phyloP scores from a whole-genome alignment of 1,284 basidiomycete genomes.

The Anthracocystis panici-leucophaei region DNA sequence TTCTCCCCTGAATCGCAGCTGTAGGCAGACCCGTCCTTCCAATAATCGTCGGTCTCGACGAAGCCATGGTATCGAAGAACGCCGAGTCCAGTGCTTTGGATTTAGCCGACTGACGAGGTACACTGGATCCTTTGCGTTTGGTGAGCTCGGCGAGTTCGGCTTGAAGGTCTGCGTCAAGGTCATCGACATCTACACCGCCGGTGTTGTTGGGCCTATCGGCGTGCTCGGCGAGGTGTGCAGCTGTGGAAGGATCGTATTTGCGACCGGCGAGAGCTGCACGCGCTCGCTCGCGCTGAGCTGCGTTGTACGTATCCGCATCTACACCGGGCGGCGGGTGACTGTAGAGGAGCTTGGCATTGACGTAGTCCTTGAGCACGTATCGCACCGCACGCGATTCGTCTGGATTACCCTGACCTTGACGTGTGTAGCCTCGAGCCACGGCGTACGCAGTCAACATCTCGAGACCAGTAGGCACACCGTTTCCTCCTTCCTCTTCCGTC shows the following conservation, averaged over 20 bases:
- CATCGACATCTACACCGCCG: constrained; percentile 12
- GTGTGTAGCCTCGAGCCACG: constrained; percentile 82
- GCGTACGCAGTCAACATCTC: constrained; percentile 90
- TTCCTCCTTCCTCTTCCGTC: constrained; percentile 85
- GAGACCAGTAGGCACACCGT: constrained; percentile 81
- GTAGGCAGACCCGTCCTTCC: constrained; percentile 71
- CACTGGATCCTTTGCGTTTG: constrained; percentile 3
- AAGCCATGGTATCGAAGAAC: constrained; percentile 82
- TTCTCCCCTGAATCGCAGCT: constrained; percentile 48
- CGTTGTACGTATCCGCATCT: constrained; percentile 82
- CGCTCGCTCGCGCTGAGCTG: constrained; percentile 77
- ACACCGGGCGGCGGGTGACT: constrained; percentile 82
- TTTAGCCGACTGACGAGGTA: constrained; percentile 30
- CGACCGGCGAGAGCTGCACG: constrained; percentile 71
- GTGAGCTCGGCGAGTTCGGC: constrained; percentile 17
- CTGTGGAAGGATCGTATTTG: constrained; percentile 33
- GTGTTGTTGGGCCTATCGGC: background rate
- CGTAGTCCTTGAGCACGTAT: constrained; percentile 96
- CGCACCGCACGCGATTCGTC: constrained; percentile 95
- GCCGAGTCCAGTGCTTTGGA: constrained; percentile 78
- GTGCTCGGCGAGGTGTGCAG: constrained; percentile 35
- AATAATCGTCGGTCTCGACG: constrained; percentile 73
- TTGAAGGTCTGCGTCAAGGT: constrained; percentile 31
- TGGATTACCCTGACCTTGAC: constrained; percentile 94
- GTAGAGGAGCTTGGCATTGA: constrained; percentile 91